Conservation (phyloP, 225 moss, liverwort and hornwort genomes). For the Marchantia paleacea region DNA sequence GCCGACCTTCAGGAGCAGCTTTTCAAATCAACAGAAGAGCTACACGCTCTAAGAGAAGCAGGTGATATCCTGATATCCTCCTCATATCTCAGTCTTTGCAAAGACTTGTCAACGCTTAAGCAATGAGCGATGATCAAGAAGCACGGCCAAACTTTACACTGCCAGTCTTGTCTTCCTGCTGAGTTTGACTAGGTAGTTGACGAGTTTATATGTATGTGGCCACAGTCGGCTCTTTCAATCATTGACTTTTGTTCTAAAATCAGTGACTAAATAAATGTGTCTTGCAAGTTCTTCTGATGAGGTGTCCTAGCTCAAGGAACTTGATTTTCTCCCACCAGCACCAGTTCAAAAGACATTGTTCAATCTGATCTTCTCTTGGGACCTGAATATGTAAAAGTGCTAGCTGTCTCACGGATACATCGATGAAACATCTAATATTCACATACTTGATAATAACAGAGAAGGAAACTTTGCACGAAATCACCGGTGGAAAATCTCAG, state of each 20-base stretch:
- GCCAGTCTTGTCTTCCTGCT: neutral
- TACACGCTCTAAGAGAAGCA: constrained; percentile 45
- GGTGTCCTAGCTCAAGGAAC: too few relatives aligned
- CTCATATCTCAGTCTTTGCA: neutral
- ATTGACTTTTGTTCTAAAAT: neutral
- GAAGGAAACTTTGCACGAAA: constrained; percentile 62
- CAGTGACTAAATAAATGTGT: too few relatives aligned
- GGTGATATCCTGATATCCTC: constrained; percentile 33
- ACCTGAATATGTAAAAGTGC: neutral
- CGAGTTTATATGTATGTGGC: too few relatives aligned
- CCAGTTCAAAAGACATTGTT: neutral
- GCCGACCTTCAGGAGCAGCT: constrained; percentile 58
- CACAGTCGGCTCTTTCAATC: neutral
- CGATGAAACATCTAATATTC: neutral
- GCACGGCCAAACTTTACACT: neutral
- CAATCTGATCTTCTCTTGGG: neutral
- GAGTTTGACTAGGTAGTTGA: neutral
- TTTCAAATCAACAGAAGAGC: constrained; percentile 59
- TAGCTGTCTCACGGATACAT: neutral
- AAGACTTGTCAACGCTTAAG: neutral
- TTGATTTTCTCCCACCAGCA: neutral
- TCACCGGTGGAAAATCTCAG: constrained; percentile 72
- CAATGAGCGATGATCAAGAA: neutral
- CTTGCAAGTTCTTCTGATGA: too few relatives aligned
- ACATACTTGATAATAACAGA: constrained; percentile 34